Evolutionary conservation across 129 eudicot species (phyloP).

Genomic region (Mikania micrantha): DNA sequence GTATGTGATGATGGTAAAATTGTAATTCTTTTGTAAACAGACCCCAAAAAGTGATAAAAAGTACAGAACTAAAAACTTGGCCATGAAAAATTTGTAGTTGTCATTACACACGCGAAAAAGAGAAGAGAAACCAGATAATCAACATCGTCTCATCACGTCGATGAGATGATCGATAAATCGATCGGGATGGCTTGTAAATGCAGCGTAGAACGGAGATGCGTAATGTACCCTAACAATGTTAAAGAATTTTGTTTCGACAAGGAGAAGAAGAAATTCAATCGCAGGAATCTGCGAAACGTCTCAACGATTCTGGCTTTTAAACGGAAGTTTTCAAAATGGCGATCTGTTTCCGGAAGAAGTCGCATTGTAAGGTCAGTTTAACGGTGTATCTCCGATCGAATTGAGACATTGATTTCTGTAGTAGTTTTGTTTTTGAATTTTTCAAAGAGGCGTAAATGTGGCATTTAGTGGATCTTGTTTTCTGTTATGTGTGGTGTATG

Average conservation of each 20-base stretch:
- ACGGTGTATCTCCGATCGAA: not conserved
- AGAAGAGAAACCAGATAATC: not conserved
- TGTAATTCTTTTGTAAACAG: not conserved
- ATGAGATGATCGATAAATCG: slow-evolving; percentile 30
- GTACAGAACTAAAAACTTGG: slow-evolving; percentile 5
- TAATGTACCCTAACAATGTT: slow-evolving; percentile 14
- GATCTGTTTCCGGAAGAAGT: slow-evolving; percentile 27
- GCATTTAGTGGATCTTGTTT: not conserved
- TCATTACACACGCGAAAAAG: not conserved
- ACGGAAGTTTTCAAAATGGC: slow-evolving; percentile 27
- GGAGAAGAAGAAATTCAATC: slow-evolving; percentile 9
- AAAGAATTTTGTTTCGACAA: slow-evolving; percentile 27
- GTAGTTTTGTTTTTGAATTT: not conserved
- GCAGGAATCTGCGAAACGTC: slow-evolving; percentile 24
- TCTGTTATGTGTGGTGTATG: not conserved
- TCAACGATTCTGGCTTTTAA: slow-evolving; percentile 20
- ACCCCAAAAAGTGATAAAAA: slow-evolving; percentile 10
- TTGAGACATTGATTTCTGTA: not conserved
- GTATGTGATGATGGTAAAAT: slow-evolving; percentile 19
- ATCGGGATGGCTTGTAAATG: slow-evolving; percentile 51
- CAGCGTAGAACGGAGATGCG: slow-evolving; percentile 23
- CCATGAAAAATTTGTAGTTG: slow-evolving; percentile 20
- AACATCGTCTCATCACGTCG: not conserved
- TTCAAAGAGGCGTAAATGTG: slow-evolving; percentile 2
- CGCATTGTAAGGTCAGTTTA: slow-evolving; percentile 39